Percentiles rank a stretch among this genome's conserved stretches.
Conservation (phyloP, 129 eudicot species). For the Heracleum sosnowskyi region DNA sequence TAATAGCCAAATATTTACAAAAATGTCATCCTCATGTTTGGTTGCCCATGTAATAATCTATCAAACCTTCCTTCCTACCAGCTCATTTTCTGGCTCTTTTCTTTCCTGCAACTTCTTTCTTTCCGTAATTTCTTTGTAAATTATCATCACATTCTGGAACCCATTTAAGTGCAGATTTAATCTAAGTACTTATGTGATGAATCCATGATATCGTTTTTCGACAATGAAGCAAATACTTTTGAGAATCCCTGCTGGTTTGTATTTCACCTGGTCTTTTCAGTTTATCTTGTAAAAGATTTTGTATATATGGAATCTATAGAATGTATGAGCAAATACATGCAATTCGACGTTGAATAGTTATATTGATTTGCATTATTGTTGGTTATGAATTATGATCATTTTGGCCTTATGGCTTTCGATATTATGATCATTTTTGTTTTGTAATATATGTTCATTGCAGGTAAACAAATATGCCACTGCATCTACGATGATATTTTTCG, state of each 20-base stretch:
- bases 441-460: no score
- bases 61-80: background rate
- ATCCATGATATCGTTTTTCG: background rate
- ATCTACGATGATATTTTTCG: background rate
- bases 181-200: background rate
- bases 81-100: background rate
- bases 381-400: background rate
- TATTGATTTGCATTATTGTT: background rate
- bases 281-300: background rate
- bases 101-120: background rate
- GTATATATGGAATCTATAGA: background rate
- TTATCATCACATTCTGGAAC: constrained; percentile 1
- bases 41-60: constrained; percentile 4
- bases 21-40: background rate
- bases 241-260: constrained; percentile 10
- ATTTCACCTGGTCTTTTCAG: background rate
- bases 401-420: background rate
- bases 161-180: background rate
- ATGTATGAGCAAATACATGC: background rate
- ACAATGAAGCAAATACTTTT: background rate
- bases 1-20: background rate
- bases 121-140: no score
- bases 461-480: background rate
- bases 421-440: no score
- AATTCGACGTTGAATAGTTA: background rate